phyloP scores from a whole-genome alignment of 768 basidiomycete species.

The Termitomyces sp. region DNA sequence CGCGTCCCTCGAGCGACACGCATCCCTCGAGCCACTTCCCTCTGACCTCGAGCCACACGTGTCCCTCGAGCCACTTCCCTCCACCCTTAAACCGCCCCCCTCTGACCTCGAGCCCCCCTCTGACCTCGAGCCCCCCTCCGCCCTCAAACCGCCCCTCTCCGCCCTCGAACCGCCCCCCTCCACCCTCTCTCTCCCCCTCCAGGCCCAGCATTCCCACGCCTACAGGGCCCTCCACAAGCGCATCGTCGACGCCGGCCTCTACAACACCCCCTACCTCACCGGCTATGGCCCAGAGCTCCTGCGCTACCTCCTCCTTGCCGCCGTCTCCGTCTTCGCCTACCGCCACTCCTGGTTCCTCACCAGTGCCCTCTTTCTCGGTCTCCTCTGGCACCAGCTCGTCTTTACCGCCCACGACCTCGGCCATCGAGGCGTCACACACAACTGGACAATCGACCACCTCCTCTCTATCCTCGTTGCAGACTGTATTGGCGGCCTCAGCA shows the following conservation, averaged over 20 bases:
- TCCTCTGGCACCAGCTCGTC: slow-evolving; percentile 93
- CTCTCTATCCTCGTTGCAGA: slow-evolving; percentile 77
- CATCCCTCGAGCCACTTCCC: slow-evolving; percentile 47
- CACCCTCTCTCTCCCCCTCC: slow-evolving; percentile 46
- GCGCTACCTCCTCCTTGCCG: slow-evolving; percentile 69
- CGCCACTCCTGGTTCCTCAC: slow-evolving; percentile 55
- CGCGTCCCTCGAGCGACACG: too few relatives aligned
- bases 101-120: too few relatives aligned
- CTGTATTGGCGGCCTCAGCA: slow-evolving; percentile 87
- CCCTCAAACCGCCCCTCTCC: too few relatives aligned
- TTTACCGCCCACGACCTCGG: slow-evolving; percentile 94
- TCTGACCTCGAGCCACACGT: too few relatives aligned
- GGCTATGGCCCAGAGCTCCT: slow-evolving; percentile 87
- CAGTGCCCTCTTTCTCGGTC: slow-evolving; percentile 78
- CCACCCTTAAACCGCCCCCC: too few relatives aligned
- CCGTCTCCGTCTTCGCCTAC: slow-evolving; percentile 57
- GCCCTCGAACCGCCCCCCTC: slow-evolving; percentile 51
- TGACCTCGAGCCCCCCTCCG: too few relatives aligned
- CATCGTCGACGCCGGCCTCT: slow-evolving; percentile 75
- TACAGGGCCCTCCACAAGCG: slow-evolving; percentile 76
- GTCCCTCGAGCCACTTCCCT: slow-evolving; percentile 47
- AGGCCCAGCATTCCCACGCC: slow-evolving; percentile 65
- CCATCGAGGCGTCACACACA: slow-evolving; percentile 88
- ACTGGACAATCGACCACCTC: slow-evolving; percentile 76
- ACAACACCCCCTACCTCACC: slow-evolving; percentile 73